Evolutionary conservation across 768 basidiomycete genomes (phyloP), one percentile per base, ranked within the genome.

Genomic region (Leccinum incarnatum): DNA sequence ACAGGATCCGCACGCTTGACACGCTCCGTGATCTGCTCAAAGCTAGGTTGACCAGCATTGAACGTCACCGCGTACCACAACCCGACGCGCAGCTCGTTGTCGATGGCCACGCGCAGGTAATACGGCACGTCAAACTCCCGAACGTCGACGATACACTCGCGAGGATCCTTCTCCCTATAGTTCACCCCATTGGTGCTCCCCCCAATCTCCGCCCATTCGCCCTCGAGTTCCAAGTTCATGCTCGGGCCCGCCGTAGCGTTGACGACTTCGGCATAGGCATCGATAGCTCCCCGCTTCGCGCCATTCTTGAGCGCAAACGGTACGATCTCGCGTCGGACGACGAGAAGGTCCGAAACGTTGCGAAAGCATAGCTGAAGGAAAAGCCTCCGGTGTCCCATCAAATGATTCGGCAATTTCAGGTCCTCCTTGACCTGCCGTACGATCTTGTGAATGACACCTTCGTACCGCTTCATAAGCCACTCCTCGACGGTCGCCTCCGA

Each of bases 1-100:
- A 99, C 95, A 0, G 97, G 97, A 68, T 99, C 97, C 21, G 97
- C 95, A 83, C 97, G 95, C 71, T 97, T 96, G 59, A 98, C 95
- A 56, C 93, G 86, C 65, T 95, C 92, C 21, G 78, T 74, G 57
- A 98, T 82, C 49, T 75, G 86, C 37, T 74, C 76, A 69, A 98
- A 85, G 12, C 77, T 76, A 5, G 94, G 92, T 56, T 88, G 85
- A 5, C 95, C 95, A 4, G 85, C 86, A 2, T 82, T 81, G 64
- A 95, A 94, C 4, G 88, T 85, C 54, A 99, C 85, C 0, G 84
- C 81, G 67, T 99, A 99, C 97, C 97, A 99, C n/a, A 98, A 77
- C 52, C 97, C 97, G 54, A 97, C 95, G 51, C 97, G 93, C 51
- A 98, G 83, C 49, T 98, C 94, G 71, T 95, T 94, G 82, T 99